Base-by-base conservation (phyloP, 73 alveolate genomes). In the Paramecium sonneborni region DNA sequence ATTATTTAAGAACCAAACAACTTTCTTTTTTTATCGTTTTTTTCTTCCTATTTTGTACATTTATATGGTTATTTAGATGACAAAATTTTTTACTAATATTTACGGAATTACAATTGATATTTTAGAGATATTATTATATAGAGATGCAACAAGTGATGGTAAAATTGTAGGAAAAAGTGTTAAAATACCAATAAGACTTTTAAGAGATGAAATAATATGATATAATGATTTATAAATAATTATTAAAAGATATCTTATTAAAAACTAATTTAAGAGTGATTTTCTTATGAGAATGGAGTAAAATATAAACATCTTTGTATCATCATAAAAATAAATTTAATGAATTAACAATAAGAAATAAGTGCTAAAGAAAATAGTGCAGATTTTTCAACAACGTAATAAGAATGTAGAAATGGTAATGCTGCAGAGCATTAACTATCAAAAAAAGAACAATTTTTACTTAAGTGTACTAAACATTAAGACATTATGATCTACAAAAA, bases 281-380 rank as follows among this genome's bases (percentile, higher is more conserved):
- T 20, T 58, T 58, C 6, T 2, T 20, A 58, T 23, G 9, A 32
- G 35, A 2, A 21, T 0, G 38, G 84, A 28, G 76, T 12, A 67
- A 67, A 26, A 56, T 34, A 14, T 28, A 76, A 23, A 20, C 89
- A n/a, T 24, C 89, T 57, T 88, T 88, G 90, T 68, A 37, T 24
- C 18, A 46, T 15, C 58, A 70, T 18, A 52, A 52, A 23, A 62
- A 30, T 62, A 23, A 62, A 62, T 62, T 62, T 26, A 62, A 72
- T 72, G 86, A 35, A 72, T 32, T 72, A 72, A 72, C 68, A 52
- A 52, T 38, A 72, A 28, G 86, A 72, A 72, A 38, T 32, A 3
- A n/a, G 86, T 35, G 86, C 86, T 5, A 72, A 72, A 72, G 86
- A 72, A 21, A 72, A 72, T 32, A 72, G 55, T 38, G 28, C 62